A percentile compares a stretch with the other conserved stretches of the same genome.
phyloP scores from a whole-genome alignment of 2,329 filamentous ascomycete genomes.

The Alternaria postmessia region DNA sequence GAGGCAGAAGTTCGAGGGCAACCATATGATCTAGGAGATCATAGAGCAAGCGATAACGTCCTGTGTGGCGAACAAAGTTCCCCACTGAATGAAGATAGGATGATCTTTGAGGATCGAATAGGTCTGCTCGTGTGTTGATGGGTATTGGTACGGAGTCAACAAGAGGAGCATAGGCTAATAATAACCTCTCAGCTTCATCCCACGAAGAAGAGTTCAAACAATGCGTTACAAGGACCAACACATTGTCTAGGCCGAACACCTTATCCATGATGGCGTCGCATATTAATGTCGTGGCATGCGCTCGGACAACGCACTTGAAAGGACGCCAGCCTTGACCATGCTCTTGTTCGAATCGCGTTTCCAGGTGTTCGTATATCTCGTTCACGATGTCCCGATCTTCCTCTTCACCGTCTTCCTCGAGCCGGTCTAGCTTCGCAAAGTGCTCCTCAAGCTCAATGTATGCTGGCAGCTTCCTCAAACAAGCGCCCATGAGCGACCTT shows the following conservation, averaged over 20 bases:
- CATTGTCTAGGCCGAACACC: conserved; percentile 35
- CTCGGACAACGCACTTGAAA: conserved; percentile 52
- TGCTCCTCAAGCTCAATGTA: conserved; percentile 53
- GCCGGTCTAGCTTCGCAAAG: conserved; percentile 43
- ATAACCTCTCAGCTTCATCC: conserved; percentile 47
- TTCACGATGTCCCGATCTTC: conserved; percentile 46
- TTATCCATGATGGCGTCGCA: conserved; percentile 48
- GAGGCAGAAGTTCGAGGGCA: conserved; percentile 42
- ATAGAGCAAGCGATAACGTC: conserved; percentile 46
- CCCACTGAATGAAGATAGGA: conserved; percentile 38
- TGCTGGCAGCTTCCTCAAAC: conserved; percentile 51
- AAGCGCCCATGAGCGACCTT: conserved; percentile 49
- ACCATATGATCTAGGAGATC: conserved; percentile 47
- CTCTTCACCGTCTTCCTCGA: conserved; percentile 40
- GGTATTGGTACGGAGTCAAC: conserved; percentile 38
- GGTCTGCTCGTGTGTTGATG: conserved; percentile 32
- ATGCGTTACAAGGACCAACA: conserved; percentile 38
- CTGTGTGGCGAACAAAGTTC: conserved; percentile 37
- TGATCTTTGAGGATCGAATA: conserved; percentile 39
- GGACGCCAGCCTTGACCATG: conserved; percentile 49
- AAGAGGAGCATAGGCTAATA: conserved; percentile 37
- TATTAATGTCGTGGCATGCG: conserved; percentile 51
- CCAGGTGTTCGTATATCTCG: conserved; percentile 53
- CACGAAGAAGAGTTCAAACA: conserved; percentile 43
- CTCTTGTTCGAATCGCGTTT: conserved; percentile 45